Conservation (phyloP, 352 stramenopile genomes). For the Phytophthora multivora region DNA sequence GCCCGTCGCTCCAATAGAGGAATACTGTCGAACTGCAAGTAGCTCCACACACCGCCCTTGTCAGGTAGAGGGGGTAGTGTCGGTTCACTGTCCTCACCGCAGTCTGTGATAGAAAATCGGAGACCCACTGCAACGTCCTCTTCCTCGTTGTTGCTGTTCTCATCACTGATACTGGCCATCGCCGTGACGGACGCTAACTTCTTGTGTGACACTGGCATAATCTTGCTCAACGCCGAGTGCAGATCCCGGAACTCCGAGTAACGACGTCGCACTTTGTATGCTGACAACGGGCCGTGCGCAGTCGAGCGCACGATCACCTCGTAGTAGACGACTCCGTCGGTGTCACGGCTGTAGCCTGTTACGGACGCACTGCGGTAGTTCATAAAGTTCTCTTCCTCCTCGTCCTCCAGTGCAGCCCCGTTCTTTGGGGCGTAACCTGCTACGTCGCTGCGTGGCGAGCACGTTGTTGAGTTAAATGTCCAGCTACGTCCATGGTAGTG, state of each 20-base stretch:
- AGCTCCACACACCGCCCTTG: constrained; percentile 77
- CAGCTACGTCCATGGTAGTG: constrained; percentile 26
- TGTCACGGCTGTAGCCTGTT: constrained; percentile 75
- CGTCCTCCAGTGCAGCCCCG: constrained; percentile 21
- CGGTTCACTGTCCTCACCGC: constrained; percentile 13
- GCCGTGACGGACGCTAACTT: constrained; percentile 34
- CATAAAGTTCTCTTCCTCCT: constrained; percentile 78
- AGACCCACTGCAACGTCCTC: constrained; percentile 20
- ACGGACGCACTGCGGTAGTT: constrained; percentile 67
- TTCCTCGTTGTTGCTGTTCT: constrained; percentile 22
- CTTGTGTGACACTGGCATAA: constrained; percentile 53
- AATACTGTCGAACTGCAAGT: constrained; percentile 67
- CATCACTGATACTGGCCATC: constrained; percentile 38
- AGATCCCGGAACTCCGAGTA: constrained; percentile 79
- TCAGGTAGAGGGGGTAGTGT: constrained; percentile 63
- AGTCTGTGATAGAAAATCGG: constrained; percentile 31
- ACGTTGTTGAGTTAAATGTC: constrained; percentile 33
- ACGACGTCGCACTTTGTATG: constrained; percentile 77
- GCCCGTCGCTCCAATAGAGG: constrained; percentile 64
- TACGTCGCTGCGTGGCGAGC: constrained; percentile 29
- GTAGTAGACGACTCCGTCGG: constrained; percentile 79
- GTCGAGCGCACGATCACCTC: constrained; percentile 74
- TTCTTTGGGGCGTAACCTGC: neutral
- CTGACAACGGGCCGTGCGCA: constrained; percentile 67
- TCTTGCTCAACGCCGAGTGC: constrained; percentile 49